phyloP scores from a whole-genome alignment of 768 basidiomycete species.

The Auriscalpium vulgare region DNA sequence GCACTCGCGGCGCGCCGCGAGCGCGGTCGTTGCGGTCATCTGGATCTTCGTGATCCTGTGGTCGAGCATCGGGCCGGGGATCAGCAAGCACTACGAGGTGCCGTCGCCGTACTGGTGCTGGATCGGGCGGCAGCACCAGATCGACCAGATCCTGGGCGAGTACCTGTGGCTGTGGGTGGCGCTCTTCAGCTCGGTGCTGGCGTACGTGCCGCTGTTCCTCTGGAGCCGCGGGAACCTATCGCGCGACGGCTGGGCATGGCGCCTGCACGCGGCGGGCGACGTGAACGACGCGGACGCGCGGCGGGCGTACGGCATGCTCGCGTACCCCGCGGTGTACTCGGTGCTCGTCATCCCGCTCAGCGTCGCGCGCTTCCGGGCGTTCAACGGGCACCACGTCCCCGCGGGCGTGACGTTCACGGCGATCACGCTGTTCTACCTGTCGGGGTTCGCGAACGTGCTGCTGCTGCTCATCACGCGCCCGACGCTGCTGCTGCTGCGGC shows the following conservation, averaged over 20 bases:
- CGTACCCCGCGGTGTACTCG: constrained; percentile 33
- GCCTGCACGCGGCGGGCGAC: constrained; percentile 3
- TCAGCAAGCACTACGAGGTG: constrained; percentile 18
- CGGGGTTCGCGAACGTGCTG: constrained; percentile 33
- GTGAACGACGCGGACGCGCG: background rate
- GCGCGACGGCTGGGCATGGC: constrained; percentile 30
- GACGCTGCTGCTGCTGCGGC: constrained; percentile 25
- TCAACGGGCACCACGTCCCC: constrained; percentile 15
- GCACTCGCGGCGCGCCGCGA: constrained; percentile 20
- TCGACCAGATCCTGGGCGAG: constrained; percentile 31
- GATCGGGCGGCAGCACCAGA: constrained; percentile 26
- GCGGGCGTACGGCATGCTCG: constrained; percentile 13
- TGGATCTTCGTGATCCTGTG: constrained; percentile 23
- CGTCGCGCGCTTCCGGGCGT: constrained; percentile 32
- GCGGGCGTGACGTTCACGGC: constrained; percentile 27
- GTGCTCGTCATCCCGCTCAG: constrained; percentile 32
- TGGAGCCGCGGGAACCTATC: constrained; percentile 29
- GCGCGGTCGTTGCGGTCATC: background rate
- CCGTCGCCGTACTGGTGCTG: constrained; percentile 42
- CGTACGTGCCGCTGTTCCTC: constrained; percentile 31
- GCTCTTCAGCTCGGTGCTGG: constrained; percentile 24
- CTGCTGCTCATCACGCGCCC: constrained; percentile 30
- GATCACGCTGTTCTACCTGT: constrained; percentile 28
- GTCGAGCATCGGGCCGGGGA: constrained; percentile 25
- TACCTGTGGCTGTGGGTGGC: constrained; percentile 41